Evolutionary conservation across 768 basidiomycete genomes (phyloP).

Genomic region (Lactarius hatsudake): DNA sequence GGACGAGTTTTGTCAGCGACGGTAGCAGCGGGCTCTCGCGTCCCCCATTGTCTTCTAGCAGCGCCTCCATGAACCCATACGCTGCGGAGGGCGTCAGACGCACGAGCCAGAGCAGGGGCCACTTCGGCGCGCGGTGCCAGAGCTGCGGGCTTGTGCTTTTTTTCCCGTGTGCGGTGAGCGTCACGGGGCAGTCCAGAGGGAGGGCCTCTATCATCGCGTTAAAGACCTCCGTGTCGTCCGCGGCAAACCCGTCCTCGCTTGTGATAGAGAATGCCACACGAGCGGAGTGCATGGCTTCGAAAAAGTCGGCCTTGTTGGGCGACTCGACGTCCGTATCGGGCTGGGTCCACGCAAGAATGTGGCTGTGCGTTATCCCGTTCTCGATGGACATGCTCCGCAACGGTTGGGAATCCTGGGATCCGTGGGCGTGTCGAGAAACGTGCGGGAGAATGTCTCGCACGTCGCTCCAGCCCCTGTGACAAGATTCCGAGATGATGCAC

Average conservation of each 20-base stretch:
- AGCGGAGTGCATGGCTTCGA: background rate
- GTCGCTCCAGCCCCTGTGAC: background rate
- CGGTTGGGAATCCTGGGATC: conserved; percentile 5
- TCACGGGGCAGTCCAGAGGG: background rate
- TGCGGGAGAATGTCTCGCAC: background rate
- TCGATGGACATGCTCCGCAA: conserved; percentile 1
- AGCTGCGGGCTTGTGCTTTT: background rate
- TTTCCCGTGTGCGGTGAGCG: background rate
- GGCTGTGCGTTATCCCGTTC: no score
- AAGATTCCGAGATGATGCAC: background rate
- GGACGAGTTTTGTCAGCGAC: background rate
- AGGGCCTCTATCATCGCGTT: background rate
- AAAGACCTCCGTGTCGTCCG: background rate
- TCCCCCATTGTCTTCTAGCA: background rate
- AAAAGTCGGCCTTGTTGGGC: no score
- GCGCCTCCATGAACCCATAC: background rate
- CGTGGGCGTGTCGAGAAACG: background rate
- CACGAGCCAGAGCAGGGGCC: background rate
- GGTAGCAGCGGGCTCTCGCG: background rate
- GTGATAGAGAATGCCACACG: background rate
- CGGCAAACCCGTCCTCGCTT: background rate
- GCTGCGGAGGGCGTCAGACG: background rate
- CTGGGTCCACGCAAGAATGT: background rate
- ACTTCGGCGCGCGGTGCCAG: background rate
- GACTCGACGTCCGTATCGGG: background rate